Evolutionary conservation across 148 eudicot genomes (phyloP).

Genomic region (Hydrangea macrophylla): DNA sequence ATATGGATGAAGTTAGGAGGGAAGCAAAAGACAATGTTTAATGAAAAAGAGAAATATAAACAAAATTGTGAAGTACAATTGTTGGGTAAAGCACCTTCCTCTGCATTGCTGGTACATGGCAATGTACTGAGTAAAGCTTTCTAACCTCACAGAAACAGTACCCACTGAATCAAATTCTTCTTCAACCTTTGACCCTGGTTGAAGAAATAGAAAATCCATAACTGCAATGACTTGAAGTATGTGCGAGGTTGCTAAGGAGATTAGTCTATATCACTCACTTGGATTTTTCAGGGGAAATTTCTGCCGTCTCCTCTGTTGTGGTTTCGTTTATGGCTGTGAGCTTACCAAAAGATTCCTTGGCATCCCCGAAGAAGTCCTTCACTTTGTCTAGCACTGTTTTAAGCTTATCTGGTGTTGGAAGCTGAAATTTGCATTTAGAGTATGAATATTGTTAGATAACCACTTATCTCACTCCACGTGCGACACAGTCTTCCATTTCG

Average conservation of each 20-base stretch:
- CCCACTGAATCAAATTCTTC: background rate
- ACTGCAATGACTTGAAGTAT: no score
- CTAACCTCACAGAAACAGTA: background rate
- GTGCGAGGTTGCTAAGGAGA: no score
- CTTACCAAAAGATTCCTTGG: slow-evolving; percentile 92
- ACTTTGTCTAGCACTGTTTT: slow-evolving; percentile 90
- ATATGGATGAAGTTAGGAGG: background rate
- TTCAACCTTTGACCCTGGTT: slow-evolving; percentile 40
- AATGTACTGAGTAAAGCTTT: slow-evolving; percentile 8
- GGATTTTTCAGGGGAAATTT: slow-evolving; percentile 45
- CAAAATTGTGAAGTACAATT: slow-evolving; percentile 6
- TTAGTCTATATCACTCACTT: slow-evolving; percentile 30
- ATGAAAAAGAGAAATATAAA: background rate
- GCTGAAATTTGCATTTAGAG: slow-evolving; percentile 37
- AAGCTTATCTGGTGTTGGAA: slow-evolving; percentile 75
- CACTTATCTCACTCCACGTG: no score
- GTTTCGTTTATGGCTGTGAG: slow-evolving; percentile 44
- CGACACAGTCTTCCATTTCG: no score
- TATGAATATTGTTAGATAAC: background rate
- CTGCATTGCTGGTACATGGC: slow-evolving; percentile 2
- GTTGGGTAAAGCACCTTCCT: slow-evolving; percentile 1
- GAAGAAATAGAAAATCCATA: background rate
- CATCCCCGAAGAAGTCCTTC: slow-evolving; percentile 82
- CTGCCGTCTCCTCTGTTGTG: slow-evolving; percentile 42
- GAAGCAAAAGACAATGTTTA: background rate